These are phyloP conservation scores for Gamsiella multidivaricata DNA, from an alignment of 192 early-diverging fungal genomes.

Conservation along the genomic window DNA sequence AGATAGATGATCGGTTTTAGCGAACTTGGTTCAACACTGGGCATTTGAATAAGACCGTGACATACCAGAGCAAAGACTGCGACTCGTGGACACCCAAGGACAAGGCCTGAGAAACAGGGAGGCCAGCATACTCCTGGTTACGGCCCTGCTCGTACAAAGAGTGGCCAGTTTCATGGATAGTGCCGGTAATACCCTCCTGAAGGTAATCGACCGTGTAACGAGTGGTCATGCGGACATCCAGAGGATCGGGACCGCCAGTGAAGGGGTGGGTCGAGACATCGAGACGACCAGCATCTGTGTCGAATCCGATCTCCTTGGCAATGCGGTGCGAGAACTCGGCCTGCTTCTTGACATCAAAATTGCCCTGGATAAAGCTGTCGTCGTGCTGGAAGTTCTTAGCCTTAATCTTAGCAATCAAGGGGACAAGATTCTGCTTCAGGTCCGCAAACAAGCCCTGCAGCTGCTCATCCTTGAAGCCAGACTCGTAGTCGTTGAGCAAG, in stretches of 20 bases:
- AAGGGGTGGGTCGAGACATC: constrained; percentile 57
- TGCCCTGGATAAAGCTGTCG: constrained; percentile 22
- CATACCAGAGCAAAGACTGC: constrained; percentile 57
- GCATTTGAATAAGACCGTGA: neutral
- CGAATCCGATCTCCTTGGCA: constrained; percentile 55
- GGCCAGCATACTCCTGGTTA: constrained; percentile 30
- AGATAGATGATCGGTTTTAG: no score
- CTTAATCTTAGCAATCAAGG: constrained; percentile 55
- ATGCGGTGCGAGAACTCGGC: constrained; percentile 48
- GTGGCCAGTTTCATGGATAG: constrained; percentile 58
- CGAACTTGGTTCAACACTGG: no score
- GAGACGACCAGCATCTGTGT: constrained; percentile 52
- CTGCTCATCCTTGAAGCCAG: constrained; percentile 54
- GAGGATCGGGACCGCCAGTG: constrained; percentile 41
- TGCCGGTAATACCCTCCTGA: constrained; percentile 52
- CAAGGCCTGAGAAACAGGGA: constrained; percentile 41
- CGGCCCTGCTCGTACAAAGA: constrained; percentile 58
- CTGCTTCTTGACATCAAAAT: constrained; percentile 55
- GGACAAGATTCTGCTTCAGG: constrained; percentile 49
- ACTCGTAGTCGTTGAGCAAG: constrained; percentile 47
- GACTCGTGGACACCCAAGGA: constrained; percentile 56
- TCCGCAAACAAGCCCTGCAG: constrained; percentile 39
- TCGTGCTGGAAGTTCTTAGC: constrained; percentile 55
- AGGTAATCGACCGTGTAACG: constrained; percentile 48
- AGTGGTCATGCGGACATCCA: constrained; percentile 59